Base-by-base conservation (phyloP, 176 grass and related monocot genomes). In the Oryza glumipatula region DNA sequence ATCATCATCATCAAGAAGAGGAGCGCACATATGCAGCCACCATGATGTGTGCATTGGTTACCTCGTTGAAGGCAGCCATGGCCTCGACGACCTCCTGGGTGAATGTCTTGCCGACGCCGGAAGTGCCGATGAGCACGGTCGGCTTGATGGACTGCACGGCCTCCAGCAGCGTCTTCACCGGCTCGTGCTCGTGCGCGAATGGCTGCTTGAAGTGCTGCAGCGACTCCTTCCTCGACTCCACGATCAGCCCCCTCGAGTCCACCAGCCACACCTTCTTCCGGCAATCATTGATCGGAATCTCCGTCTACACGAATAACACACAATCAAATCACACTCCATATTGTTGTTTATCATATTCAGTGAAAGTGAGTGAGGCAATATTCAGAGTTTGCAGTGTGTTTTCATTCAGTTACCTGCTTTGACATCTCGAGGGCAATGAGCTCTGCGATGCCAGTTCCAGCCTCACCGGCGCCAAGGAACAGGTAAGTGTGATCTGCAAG, bases 401-500 rank as follows among this genome's bases (percentile, higher is more conserved):
- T 22, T 63, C 67, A 7, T 5, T 33, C 38, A 41, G 39, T 8
- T 84, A 97, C 94, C 74, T 97, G 88, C 77, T 90, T 95, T n/a
- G 96, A 92, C 74, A 98, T 98, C 93, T 98, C 87, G 8, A 98
- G 89, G 73, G 96, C 96, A 84, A 98, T 98, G 16, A 98, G 93
- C 21, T 98, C 91, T 11, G 96, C 96, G 75, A 98, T 98, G 60
- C 96, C 96, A 87, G 96, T 98, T 45, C 96, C 96, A 78, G 96
- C 96, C 93, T 98, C 96, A 16, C 96, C 96, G 70, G 96, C 96
- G 41, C 96, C 96, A 75, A 98, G 96, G 80, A 98, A 98, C 52
- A 98, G 85, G 77, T 95, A 98, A 22, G 91, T 95, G 76, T 98
- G 95, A 33, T 95, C 93, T 33, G 89, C 91, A 10, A 98, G 92